Evolutionary conservation across 805 yeast species (phyloP).

Genomic region (Candida taoyuanica): DNA sequence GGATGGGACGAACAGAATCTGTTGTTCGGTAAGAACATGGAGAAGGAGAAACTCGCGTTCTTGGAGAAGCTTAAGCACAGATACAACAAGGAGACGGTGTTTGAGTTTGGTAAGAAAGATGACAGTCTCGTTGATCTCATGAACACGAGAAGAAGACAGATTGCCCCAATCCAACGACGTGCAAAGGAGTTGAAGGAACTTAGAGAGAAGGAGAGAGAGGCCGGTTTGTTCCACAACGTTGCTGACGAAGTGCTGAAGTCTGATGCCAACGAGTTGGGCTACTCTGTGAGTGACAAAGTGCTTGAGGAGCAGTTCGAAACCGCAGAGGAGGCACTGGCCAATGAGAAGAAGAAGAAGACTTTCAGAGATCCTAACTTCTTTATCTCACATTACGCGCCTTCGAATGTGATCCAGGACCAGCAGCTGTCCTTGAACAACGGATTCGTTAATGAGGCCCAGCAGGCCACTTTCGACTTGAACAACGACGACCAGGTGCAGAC

Average conservation of each 20-base stretch:
- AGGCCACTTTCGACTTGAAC: conserved; percentile 80
- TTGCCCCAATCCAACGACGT: conserved; percentile 81
- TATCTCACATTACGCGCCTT: conserved; percentile 87
- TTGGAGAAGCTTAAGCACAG: conserved; percentile 69
- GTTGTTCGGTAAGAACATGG: conserved; percentile 70
- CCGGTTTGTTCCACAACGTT: conserved; percentile 67
- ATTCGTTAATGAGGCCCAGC: conserved; percentile 79
- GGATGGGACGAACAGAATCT: conserved; percentile 92
- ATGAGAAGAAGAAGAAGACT: conserved; percentile 34
- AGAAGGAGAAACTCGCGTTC: conserved; percentile 66
- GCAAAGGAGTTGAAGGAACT: conserved; percentile 67
- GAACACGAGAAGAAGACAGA: conserved; percentile 79
- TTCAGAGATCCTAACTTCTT: conserved; percentile 77
- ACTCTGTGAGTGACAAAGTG: conserved; percentile 38
- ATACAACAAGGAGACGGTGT: conserved; percentile 81
- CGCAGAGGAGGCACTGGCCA: conserved; percentile 32
- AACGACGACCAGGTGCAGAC: conserved; percentile 69
- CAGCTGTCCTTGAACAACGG: conserved; percentile 53
- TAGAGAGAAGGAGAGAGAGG: conserved; percentile 65
- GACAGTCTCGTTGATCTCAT: conserved; percentile 76
- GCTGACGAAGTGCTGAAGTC: conserved; percentile 68
- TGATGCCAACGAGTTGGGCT: conserved; percentile 45
- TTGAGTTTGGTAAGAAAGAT: conserved; percentile 70
- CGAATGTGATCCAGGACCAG: conserved; percentile 76
- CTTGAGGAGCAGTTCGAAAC: conserved; percentile 37